Evolutionary conservation across 2,329 filamentous ascomycete genomes (phyloP).

Genomic region (Curvularia lunata): DNA sequence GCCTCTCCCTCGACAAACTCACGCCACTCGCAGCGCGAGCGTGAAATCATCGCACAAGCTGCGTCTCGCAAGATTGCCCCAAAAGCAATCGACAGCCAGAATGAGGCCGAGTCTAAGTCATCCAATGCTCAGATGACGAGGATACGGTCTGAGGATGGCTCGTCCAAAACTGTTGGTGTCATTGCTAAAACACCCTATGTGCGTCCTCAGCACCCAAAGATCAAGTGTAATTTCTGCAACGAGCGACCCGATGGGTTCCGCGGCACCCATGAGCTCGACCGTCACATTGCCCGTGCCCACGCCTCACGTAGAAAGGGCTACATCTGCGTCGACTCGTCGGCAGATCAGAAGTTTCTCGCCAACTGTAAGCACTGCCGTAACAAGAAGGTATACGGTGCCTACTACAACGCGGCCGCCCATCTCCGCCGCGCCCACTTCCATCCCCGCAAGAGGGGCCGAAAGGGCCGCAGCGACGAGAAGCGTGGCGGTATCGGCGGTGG

Average conservation of each 20-base stretch:
- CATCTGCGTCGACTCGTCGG: conserved; percentile 66
- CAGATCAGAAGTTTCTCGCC: conserved; percentile 68
- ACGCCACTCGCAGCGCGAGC: conserved; percentile 56
- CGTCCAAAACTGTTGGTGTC: conserved; percentile 59
- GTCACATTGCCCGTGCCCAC: conserved; percentile 70
- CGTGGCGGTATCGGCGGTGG: conserved; percentile 67
- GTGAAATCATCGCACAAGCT: conserved; percentile 57
- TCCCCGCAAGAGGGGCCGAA: conserved; percentile 64
- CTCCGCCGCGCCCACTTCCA: conserved; percentile 88
- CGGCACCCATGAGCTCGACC: conserved; percentile 75
- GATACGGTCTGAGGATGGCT: conserved; percentile 60
- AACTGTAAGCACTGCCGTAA: conserved; percentile 84
- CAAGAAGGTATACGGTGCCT: conserved; percentile 82
- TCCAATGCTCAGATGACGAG: conserved; percentile 58
- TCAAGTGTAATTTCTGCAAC: conserved; percentile 72
- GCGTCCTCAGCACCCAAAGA: conserved; percentile 73
- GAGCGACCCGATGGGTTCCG: conserved; percentile 80
- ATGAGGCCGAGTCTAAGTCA: conserved; percentile 37
- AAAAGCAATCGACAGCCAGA: conserved; percentile 47
- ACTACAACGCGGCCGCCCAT: conserved; percentile 95
- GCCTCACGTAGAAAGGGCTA: conserved; percentile 63
- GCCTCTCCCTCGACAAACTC: conserved; percentile 53
- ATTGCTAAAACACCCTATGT: conserved; percentile 62
- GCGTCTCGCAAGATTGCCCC: conserved; percentile 58
- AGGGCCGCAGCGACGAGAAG: conserved; percentile 64